Conservation (phyloP, 305 asterid species). For the Solanum hybrid region DNA sequence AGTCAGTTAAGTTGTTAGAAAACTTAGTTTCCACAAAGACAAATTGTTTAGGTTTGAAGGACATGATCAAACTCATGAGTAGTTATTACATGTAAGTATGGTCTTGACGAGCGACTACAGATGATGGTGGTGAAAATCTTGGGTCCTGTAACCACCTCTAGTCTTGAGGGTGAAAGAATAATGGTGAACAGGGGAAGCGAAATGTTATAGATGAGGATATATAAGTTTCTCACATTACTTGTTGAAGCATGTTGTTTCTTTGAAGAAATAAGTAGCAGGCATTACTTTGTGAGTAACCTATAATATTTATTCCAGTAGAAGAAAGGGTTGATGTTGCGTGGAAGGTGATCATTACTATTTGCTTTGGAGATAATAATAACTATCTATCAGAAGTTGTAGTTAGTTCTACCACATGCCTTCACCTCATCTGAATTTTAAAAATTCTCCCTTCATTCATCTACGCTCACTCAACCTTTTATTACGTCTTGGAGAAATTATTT, state of each 20-base stretch:
- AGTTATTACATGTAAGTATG: background rate
- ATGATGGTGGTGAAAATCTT: background rate
- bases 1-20: background rate
- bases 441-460: background rate
- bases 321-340: background rate
- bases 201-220: background rate
- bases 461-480: background rate
- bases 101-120: background rate
- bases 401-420: background rate
- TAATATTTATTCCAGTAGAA: background rate
- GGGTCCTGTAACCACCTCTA: background rate
- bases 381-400: background rate
- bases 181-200: background rate
- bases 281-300: background rate
- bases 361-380: background rate
- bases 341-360: background rate
- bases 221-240: background rate
- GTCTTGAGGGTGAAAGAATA: background rate
- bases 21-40: background rate
- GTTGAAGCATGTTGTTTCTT: background rate
- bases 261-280: background rate
- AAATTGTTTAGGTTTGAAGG: background rate
- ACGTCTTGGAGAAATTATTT: background rate
- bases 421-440: background rate
- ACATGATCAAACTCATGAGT: background rate